Conservation (phyloP, 1,139 yeast species). For the Debaryomyces sp. region DNA sequence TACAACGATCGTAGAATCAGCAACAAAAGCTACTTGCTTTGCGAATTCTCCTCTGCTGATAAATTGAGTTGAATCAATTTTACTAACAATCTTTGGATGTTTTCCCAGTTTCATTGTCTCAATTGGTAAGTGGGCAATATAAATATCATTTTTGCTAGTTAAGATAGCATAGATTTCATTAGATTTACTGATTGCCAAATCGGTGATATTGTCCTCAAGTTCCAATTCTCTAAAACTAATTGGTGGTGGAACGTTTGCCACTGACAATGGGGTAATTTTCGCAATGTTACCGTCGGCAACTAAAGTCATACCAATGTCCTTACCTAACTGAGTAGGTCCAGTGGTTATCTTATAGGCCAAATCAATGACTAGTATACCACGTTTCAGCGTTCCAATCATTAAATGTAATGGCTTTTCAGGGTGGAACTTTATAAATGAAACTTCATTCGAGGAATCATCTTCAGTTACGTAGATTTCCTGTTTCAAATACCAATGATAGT, state of each 20-base stretch:
- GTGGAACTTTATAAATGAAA: slow-evolving; percentile 73
- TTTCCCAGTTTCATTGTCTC: slow-evolving; percentile 41
- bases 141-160: slow-evolving; percentile 39
- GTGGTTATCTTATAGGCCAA: slow-evolving; percentile 64
- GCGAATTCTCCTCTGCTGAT: slow-evolving; percentile 47
- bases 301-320: slow-evolving; percentile 75
- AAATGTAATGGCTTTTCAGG: slow-evolving; percentile 84
- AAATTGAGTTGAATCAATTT: slow-evolving; percentile 1
- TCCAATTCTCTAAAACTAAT: slow-evolving; percentile 71
- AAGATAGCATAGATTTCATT: slow-evolving; percentile 63
- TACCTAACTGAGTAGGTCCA: slow-evolving; percentile 70
- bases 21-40: slow-evolving; percentile 67
- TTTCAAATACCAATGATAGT: slow-evolving; percentile 94
- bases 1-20: slow-evolving; percentile 53
- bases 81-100: slow-evolving; percentile 42
- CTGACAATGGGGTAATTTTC: slow-evolving; percentile 76
- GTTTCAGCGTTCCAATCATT: slow-evolving; percentile 57
- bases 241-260: slow-evolving; percentile 97
- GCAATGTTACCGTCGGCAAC: slow-evolving; percentile 81
- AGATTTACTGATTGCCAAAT: slow-evolving; percentile 64
- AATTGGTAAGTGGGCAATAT: slow-evolving; percentile 24
- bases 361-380: slow-evolving; percentile 63
- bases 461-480: slow-evolving; percentile 59
- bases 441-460: slow-evolving; percentile 27
- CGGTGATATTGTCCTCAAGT: slow-evolving; percentile 53